Base-by-base conservation (phyloP, 805 yeast species). In the Candida coleopterorum region DNA sequence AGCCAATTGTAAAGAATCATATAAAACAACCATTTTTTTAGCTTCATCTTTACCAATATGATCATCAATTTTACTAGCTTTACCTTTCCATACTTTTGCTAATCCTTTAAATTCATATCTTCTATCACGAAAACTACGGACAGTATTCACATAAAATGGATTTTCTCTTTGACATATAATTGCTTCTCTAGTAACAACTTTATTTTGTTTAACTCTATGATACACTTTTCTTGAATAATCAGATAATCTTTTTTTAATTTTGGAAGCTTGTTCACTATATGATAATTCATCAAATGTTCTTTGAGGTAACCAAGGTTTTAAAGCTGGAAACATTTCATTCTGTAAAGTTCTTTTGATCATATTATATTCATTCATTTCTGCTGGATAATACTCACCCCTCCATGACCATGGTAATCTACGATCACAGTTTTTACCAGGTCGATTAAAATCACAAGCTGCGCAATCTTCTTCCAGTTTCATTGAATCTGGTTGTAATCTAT, bases 161-260 rank as follows among this genome's bases (percentile, higher is more conserved):
- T 93, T 94, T 56, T 93, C 99, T 48, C 97, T 71, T 62, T 93
- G 99, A 55, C 99, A 93, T 22, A 93, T 85, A 44, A 94, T 86
- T 0, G 97, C 89, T 48, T 88, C 96, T 50, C 96, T 71, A 43
- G 85, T 89, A 21, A 87, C 78, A 1, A 86, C 85, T 59, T 89
- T 85, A 0, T 95, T 79, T 33, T 79, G 81, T 45, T 86, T 85
- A 26, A 83, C 72, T 51, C 85, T 74, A 52, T 84, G 90, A 51
- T 90, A 87, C 6, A 82, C 88, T 51, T 88, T 89, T 48, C 81
- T 75, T 3, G 95, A 84, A 54, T 86, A 89, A 29, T 86, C 96
- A 0, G 84, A 70, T 10, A 94, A 56, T 40, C 96, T 72, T 49
- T 85, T 81, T 50, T 84, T 87, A 39, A 88, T 72, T 40, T 75